phyloP scores from a whole-genome alignment of 108 stramenopile species.

The Stephanodiscus triporus region DNA sequence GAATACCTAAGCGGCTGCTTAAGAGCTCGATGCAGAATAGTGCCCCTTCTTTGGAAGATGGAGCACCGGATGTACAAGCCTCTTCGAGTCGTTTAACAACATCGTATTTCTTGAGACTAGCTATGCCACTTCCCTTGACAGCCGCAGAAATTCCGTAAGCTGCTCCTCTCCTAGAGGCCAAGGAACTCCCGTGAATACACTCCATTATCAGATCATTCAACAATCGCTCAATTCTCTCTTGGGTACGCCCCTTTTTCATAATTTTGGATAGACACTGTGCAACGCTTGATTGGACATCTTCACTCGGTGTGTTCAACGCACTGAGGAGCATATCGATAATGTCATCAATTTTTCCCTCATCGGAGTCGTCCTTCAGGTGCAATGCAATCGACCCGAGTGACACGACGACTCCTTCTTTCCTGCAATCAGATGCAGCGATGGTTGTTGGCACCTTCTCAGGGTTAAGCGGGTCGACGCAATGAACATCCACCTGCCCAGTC shows the following conservation, averaged over 20 bases:
- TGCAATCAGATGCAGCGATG: constrained; percentile 65
- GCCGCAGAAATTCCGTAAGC: constrained; percentile 97
- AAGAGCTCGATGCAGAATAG: constrained; percentile 95
- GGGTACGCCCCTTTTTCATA: constrained; percentile 88
- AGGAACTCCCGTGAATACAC: constrained; percentile 69
- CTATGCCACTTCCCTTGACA: constrained; percentile 98
- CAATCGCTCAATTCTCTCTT: constrained; percentile 70
- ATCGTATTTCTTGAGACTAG: constrained; percentile 90
- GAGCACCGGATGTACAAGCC: constrained; percentile 68
- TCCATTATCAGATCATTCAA: constrained; percentile 62
- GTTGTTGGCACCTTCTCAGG: constrained; percentile 61
- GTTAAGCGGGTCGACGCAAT: constrained; percentile 54
- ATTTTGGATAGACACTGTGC: constrained; percentile 79
- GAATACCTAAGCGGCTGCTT: constrained; percentile 86
- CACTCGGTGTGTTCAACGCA: constrained; percentile 78
- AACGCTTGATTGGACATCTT: constrained; percentile 86
- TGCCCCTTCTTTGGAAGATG: constrained; percentile 90
- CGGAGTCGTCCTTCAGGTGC: constrained; percentile 79
- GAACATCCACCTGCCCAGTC: constrained; percentile 62
- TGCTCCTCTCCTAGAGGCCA: constrained; percentile 84
- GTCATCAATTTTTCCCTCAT: constrained; percentile 74
- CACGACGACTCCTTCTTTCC: constrained; percentile 91
- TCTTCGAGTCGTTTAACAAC: constrained; percentile 90
- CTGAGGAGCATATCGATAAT: constrained; percentile 84
- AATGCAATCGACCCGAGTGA: constrained; percentile 86